These are phyloP conservation scores for Sclerotinia borealis DNA, from an alignment of 2,329 filamentous ascomycete species.

Conservation along the genomic window DNA sequence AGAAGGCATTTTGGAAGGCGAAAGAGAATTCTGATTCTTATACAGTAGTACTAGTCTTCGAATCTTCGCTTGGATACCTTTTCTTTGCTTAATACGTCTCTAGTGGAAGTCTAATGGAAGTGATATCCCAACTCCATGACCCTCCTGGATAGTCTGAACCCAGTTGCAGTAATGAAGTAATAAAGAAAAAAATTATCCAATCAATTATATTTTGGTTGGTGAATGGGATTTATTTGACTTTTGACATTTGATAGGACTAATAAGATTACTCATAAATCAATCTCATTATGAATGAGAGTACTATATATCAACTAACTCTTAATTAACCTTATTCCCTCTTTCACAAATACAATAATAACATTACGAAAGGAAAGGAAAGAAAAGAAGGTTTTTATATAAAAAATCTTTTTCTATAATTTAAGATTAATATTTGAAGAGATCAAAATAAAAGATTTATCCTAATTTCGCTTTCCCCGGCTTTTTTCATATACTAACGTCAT, in stretches of 20 bases:
- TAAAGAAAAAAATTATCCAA: background rate
- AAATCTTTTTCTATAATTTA: background rate
- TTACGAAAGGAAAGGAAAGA: too few species aligned
- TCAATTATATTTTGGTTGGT: too few species aligned
- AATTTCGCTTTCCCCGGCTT: background rate
- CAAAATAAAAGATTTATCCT: background rate
- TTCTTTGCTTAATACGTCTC: background rate
- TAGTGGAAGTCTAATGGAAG: background rate
- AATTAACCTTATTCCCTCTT: too few species aligned
- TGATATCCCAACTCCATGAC: background rate
- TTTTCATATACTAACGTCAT: conserved; percentile 1
- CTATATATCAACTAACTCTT: too few species aligned
- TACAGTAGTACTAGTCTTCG: background rate
- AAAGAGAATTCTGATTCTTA: too few species aligned
- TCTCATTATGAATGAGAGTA: too few species aligned
- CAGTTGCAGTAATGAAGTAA: background rate
- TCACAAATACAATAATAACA: too few species aligned
- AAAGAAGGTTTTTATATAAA: too few species aligned
- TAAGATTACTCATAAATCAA: too few species aligned
- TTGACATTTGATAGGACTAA: background rate
- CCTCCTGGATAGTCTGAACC: background rate
- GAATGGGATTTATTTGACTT: background rate
- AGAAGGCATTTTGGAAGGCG: too few species aligned
- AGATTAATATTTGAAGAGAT: background rate
- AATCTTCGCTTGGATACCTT: background rate